These are phyloP conservation scores for Psilocybe cubensis DNA, from an alignment of 768 basidiomycete genomes.

Conservation along the genomic window DNA sequence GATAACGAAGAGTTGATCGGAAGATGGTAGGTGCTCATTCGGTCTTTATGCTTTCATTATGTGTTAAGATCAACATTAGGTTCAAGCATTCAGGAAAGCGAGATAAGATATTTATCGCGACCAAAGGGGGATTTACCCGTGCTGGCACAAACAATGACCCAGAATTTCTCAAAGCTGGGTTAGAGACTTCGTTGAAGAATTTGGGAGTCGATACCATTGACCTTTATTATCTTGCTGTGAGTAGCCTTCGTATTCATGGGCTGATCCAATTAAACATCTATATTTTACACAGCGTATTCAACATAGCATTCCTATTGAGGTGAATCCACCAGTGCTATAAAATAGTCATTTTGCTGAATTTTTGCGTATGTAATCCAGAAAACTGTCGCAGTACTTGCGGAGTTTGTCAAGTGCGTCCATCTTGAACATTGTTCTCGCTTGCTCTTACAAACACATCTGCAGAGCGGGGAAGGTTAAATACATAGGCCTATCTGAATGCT, in stretches of 20 bases:
- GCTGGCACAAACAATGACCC: constrained; percentile 31
- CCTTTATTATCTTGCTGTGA: constrained; percentile 49
- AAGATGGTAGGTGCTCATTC: constrained; percentile 35
- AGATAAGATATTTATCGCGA: constrained; percentile 61
- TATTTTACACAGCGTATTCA: constrained; percentile 37
- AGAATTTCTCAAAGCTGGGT: constrained; percentile 39
- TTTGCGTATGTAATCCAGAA: constrained; percentile 24
- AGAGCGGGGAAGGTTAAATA: constrained; percentile 49
- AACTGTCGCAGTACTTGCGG: constrained; percentile 51
- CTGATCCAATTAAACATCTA: background rate
- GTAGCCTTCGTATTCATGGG: background rate
- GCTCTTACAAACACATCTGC: background rate
- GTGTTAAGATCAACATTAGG: constrained; percentile 25
- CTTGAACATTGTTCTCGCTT: background rate
- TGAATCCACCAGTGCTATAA: constrained; percentile 19
- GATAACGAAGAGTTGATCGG: constrained; percentile 45
- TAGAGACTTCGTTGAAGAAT: constrained; percentile 42
- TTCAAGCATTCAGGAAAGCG: constrained; percentile 56
- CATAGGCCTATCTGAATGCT: constrained; percentile 57
- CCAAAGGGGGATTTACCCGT: constrained; percentile 42
- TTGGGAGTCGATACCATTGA: constrained; percentile 48
- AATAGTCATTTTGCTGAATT: background rate
- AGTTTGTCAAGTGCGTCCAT: constrained; percentile 48
- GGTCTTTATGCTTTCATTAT: background rate
- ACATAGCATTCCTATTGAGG: constrained; percentile 49